Evolutionary conservation across 2,329 filamentous ascomycete species (phyloP).

Genomic region (Capronia americana): DNA sequence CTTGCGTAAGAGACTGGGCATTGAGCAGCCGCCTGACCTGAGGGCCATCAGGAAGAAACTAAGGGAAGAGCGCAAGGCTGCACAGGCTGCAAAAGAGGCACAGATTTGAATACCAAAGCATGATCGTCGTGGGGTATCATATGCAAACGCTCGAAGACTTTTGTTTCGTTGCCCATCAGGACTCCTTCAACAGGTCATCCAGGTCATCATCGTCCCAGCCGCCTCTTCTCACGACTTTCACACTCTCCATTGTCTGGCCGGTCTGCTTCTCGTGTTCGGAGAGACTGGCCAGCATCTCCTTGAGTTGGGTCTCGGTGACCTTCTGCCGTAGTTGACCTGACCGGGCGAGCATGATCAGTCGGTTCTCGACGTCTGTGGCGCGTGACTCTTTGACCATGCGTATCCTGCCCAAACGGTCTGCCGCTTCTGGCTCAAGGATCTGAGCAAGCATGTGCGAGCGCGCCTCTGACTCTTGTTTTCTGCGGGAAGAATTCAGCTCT

Average conservation of each 20-base stretch:
- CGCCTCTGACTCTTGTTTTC: conserved; percentile 66
- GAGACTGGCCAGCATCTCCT: conserved; percentile 74
- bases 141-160: conserved; percentile 19
- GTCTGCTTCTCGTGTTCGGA: conserved; percentile 58
- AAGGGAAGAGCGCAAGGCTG: conserved; percentile 70
- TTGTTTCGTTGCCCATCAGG: conserved; percentile 20
- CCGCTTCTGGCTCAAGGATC: conserved; percentile 92
- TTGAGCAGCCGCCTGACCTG: conserved; percentile 88
- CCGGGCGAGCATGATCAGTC: conserved; percentile 88
- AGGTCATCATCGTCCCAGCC: conserved; percentile 81
- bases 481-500: conserved; percentile 37
- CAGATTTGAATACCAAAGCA: conserved; percentile 5
- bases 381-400: conserved; percentile 93
- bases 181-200: conserved; percentile 39
- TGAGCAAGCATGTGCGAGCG: conserved; percentile 81
- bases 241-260: conserved; percentile 75
- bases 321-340: conserved; percentile 84
- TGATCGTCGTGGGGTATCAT: conserved; percentile 33
- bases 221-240: conserved; percentile 80
- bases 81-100: conserved; percentile 52
- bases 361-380: conserved; percentile 87
- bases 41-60: conserved; percentile 75
- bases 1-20: conserved; percentile 74
- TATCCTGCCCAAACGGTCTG: conserved; percentile 91
- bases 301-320: conserved; percentile 90